These are phyloP conservation scores for Triangularia setosa DNA, from an alignment of 2,329 filamentous ascomycete species.

Conservation along the genomic window DNA sequence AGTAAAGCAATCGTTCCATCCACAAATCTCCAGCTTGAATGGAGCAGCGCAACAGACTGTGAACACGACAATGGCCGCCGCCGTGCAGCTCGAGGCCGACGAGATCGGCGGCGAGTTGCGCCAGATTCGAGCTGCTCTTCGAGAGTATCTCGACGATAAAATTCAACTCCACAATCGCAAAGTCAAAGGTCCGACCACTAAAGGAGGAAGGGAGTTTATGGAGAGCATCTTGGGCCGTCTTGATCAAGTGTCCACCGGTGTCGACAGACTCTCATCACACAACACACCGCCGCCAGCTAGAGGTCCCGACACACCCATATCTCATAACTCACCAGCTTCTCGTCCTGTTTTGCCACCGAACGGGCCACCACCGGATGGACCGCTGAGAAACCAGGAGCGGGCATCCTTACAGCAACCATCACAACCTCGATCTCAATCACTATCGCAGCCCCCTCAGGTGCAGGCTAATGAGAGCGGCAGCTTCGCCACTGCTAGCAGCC, in stretches of 20 bases:
- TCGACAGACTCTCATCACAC: conserved; percentile 12
- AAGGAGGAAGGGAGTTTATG: conserved; percentile 23
- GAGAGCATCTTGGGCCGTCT: conserved; percentile 22
- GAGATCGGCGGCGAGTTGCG: conserved; percentile 22
- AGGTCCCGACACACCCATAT: conserved; percentile 17
- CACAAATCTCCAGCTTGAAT: background rate
- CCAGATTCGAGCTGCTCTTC: conserved; percentile 20
- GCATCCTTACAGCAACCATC: background rate
- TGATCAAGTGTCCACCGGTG: conserved; percentile 17
- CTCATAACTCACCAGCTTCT: conserved; percentile 9
- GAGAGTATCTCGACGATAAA: conserved; percentile 20
- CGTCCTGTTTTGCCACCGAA: conserved; percentile 1
- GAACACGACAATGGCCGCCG: conserved; percentile 26
- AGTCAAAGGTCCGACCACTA: conserved; percentile 24
- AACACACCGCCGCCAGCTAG: conserved; percentile 8
- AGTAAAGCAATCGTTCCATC: background rate
- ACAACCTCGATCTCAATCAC: background rate
- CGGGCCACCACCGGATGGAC: background rate
- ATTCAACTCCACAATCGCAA: conserved; percentile 17
- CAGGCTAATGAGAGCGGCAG: background rate
- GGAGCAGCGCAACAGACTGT: conserved; percentile 14
- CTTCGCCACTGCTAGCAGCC: background rate
- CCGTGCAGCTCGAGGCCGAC: conserved; percentile 22
- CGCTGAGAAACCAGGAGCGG: background rate
- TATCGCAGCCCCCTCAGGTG: background rate